Evolutionary conservation across 73 alveolate species (phyloP).

Genomic region (Paramecium pentaurelia): DNA sequence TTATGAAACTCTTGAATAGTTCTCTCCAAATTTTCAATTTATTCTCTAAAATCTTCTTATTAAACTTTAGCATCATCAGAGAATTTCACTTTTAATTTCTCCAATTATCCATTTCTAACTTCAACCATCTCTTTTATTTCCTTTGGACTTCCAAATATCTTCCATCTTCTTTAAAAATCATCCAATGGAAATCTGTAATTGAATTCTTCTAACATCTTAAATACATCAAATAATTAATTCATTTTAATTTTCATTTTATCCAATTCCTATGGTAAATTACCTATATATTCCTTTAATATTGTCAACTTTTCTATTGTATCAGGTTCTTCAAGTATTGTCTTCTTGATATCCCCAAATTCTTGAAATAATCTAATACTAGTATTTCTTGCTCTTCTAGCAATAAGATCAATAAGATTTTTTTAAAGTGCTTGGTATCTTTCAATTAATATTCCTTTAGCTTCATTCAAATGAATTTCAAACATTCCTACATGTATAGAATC

Average conservation of each 20-base stretch:
- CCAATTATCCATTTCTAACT: conserved; percentile 87
- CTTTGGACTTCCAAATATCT: conserved; percentile 94
- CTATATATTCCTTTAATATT: conserved; percentile 88
- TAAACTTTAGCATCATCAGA: conserved; percentile 75
- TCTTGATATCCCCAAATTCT: conserved; percentile 94
- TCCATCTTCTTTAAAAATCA: conserved; percentile 95
- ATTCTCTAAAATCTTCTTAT: conserved; percentile 51
- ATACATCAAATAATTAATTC: conserved; percentile 82
- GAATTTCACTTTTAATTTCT: conserved; percentile 90
- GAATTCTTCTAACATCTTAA: conserved; percentile 91
- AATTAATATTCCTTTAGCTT: conserved; percentile 88
- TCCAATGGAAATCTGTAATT: conserved; percentile 89
- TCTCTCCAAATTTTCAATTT: conserved; percentile 53
- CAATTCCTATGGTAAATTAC: conserved; percentile 89
- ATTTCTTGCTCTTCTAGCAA: conserved; percentile 96
- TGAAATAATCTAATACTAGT: conserved; percentile 83
- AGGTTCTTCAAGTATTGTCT: conserved; percentile 90
- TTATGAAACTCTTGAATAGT: conserved; percentile 54
- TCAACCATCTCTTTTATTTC: conserved; percentile 85
- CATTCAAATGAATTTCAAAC: conserved; percentile 95
- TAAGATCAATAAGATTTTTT: conserved; percentile 90
- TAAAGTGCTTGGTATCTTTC: conserved; percentile 88
- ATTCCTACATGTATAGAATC: conserved; percentile 91
- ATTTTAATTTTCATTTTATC: conserved; percentile 90
- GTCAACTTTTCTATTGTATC: conserved; percentile 94